Evolutionary conservation across 2,329 filamentous ascomycete species (phyloP).

Genomic region (Teratosphaeria destructans): DNA sequence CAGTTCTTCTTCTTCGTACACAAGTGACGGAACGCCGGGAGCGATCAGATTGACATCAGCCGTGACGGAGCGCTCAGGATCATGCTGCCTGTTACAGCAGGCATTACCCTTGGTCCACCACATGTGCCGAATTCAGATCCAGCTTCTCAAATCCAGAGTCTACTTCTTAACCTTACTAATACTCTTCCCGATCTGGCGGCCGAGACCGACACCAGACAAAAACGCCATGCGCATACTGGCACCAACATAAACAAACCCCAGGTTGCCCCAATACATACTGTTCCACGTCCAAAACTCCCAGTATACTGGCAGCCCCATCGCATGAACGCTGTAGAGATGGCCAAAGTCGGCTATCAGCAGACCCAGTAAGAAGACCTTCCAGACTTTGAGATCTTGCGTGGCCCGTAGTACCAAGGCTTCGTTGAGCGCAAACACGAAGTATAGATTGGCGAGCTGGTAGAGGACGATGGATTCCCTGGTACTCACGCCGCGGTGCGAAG

Average conservation of each 20-base stretch:
- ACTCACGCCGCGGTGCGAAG: slow-evolving; percentile 30
- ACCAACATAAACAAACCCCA: slow-evolving; percentile 28
- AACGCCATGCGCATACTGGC: slow-evolving; percentile 23
- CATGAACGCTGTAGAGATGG: slow-evolving; percentile 57
- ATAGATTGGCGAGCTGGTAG: slow-evolving; percentile 68
- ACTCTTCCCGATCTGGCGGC: not conserved
- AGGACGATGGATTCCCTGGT: slow-evolving; percentile 54
- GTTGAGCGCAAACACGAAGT: slow-evolving; percentile 65
- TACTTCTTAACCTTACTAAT: not conserved
- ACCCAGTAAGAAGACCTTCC: slow-evolving; percentile 55
- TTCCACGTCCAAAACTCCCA: slow-evolving; percentile 27
- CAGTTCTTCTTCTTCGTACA: not conserved
- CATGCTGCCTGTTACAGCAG: not conserved
- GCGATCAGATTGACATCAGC: not conserved
- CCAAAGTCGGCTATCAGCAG: slow-evolving; percentile 67
- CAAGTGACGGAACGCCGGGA: not conserved
- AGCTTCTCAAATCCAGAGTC: not conserved
- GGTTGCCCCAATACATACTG: slow-evolving; percentile 26
- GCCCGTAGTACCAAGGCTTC: slow-evolving; percentile 65
- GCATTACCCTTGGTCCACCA: not conserved
- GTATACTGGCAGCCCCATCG: slow-evolving; percentile 45
- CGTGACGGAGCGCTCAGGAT: not conserved
- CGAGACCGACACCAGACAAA: slow-evolving; percentile 23
- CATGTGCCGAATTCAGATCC: not conserved
- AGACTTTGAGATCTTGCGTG: slow-evolving; percentile 58